These are phyloP conservation scores for Tolypocladium ophioglossoides DNA, from an alignment of 2,329 filamentous ascomycete species.

Conservation along the genomic window DNA sequence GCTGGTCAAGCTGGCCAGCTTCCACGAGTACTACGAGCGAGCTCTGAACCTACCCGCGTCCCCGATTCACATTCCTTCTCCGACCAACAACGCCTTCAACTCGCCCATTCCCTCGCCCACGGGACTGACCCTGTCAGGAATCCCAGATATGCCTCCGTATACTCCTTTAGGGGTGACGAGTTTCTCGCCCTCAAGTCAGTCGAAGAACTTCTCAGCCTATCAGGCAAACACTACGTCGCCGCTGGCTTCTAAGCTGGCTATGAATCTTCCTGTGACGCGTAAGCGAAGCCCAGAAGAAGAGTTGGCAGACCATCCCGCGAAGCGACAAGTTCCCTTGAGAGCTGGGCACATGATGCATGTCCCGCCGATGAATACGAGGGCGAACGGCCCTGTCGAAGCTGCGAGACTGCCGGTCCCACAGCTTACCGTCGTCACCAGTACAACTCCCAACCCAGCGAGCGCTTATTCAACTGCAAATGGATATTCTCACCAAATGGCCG, in stretches of 20 bases:
- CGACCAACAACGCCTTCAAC: slow-evolving; percentile 24
- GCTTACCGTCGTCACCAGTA: slow-evolving; percentile 51
- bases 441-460: slow-evolving; percentile 10
- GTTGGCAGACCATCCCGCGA: slow-evolving; percentile 41
- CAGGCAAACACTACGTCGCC: slow-evolving; percentile 34
- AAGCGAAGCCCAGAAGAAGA: slow-evolving; percentile 44
- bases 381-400: slow-evolving; percentile 11
- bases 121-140: slow-evolving; percentile 16
- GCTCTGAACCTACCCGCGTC: slow-evolving; percentile 40
- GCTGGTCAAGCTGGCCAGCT: slow-evolving; percentile 73
- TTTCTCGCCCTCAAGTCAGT: slow-evolving; percentile 27
- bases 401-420: slow-evolving; percentile 58
- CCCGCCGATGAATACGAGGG: slow-evolving; percentile 8
- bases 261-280: slow-evolving; percentile 27
- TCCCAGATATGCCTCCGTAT: slow-evolving; percentile 19
- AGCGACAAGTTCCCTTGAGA: slow-evolving; percentile 28
- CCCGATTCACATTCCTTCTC: slow-evolving; percentile 30
- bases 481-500: slow-evolving; percentile 30
- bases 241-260: slow-evolving; percentile 34
- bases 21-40: slow-evolving; percentile 71
- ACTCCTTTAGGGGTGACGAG: slow-evolving; percentile 21
- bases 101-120: slow-evolving; percentile 43
- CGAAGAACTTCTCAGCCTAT: slow-evolving; percentile 28
- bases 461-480: slow-evolving; percentile 26
- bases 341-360: slow-evolving; percentile 7